Base-by-base conservation (phyloP, 495 filamentous ascomycete species). In the Xylaria curta region DNA sequence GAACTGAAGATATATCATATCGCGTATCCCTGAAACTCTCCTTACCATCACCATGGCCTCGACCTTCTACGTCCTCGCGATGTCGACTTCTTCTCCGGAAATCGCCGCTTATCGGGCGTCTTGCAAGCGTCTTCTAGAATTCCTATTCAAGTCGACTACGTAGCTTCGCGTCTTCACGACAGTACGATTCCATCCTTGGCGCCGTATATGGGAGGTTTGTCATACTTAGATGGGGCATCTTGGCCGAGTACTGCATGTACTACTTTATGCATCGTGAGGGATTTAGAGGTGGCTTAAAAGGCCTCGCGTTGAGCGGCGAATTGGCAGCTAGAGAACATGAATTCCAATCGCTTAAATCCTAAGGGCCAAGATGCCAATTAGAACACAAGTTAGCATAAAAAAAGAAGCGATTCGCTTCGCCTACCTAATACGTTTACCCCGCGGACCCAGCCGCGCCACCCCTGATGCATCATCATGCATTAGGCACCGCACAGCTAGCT, bases 361-460 rank as follows among this genome's bases (percentile, higher is more conserved):
- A 4, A 5, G 15, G 6, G 3, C 8, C 19, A 40, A 38, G n/a
- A 40, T 42, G n/a, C 63, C 63, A 66, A 66, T 66, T 9, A 46
- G 19, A 24, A 53, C 15, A 53, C 15, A 66, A 53, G 9, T 46
- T 53, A 46, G 63, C 38, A 31, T n/a, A 33, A 64, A 49, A 3
- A 64, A 19, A 46, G 19, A n/a, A n/a, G 31, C 31, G 24, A 49
- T 64, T 64, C 61, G 61, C 42, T 13, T 47, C 21, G n/a, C 38
- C 42, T 62, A 31, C 26, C 24, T 33, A 60, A 60, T 38, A 60
- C 58, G 58, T 17, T 60, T 60, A 60, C 82, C 56, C 59, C 51
- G 36, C 59, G 67, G 40, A 15, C 62, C 63, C 46, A 51, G 63
- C 58, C 33, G 21, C 46, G 21, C 46, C 63, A 66, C 44, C 44